Base-by-base conservation (phyloP, 306 rosid genomes). In the Trifolium fragiferum region DNA sequence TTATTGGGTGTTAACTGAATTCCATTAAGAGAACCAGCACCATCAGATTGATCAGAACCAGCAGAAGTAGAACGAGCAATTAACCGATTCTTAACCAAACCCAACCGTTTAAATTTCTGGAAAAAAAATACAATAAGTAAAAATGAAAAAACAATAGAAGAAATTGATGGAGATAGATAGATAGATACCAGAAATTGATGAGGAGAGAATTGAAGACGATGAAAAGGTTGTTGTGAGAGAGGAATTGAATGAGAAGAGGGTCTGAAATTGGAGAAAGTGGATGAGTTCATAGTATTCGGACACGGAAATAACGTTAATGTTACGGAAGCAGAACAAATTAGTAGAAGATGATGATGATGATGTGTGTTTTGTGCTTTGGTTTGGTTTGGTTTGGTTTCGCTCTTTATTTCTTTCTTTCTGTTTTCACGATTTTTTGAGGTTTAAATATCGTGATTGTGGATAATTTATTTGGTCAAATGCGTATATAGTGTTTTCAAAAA, bases 1-100 rank as follows among this genome's bases (percentile, higher is more conserved):
- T 87, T 90, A 81, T 85, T 90, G 82, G 98, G 90, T 54, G 89
- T 80, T 61, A 75, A 55, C 21, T 89, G 84, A 76, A 86, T 84
- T 21, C 92, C 93, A 63, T 89, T 81, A 57, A 76, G 61, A 37
- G 91, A 75, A 74, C 82, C 85, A 37, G 10, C 40, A 30, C 6
- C 33, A 30, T 30, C 33, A 80, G 82, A 81, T 78, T 77, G 93
- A 54, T 84, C 87, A 19, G 84, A 81, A 61, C 89, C 93, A 82
- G 84, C 80, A 82, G 84, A 81, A 85, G 82, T 76, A 54, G 84
- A 92, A 61, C 88, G 83, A n/a, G 82, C 84, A 60, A 83, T 62
- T 20, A 76, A 57, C 27, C 83, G 87, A 79, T 84, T 82, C 84
- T 83, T 85, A 67, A 49, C 71, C 66, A 85, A 30, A 81, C 83